Conservation (phyloP, 1,139 yeast genomes). For the Yamadazyma oceani region DNA sequence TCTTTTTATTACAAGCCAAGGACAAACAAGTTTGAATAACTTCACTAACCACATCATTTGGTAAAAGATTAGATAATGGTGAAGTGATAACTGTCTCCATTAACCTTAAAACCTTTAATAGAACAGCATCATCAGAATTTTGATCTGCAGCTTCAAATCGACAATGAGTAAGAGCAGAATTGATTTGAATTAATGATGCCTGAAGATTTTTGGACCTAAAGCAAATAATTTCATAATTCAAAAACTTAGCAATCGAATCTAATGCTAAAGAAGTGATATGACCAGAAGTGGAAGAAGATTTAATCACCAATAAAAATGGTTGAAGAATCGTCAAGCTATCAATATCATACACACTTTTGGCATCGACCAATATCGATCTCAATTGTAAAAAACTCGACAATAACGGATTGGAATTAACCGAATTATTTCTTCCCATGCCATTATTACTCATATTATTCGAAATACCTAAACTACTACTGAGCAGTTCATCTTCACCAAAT, state of each 20-base stretch:
- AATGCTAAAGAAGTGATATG: constrained; percentile 81
- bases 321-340: constrained; percentile 76
- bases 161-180: constrained; percentile 86
- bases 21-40: constrained; percentile 90
- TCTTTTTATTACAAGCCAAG: constrained; percentile 87
- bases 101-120: constrained; percentile 76
- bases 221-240: constrained; percentile 60
- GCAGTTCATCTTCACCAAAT: constrained; percentile 40
- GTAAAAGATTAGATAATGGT: constrained; percentile 60
- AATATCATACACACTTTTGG: constrained; percentile 51
- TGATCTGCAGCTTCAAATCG: constrained; percentile 96
- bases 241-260: constrained; percentile 69
- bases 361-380: constrained; percentile 65
- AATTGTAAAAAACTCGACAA: constrained; percentile 80
- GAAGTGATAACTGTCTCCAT: constrained; percentile 70
- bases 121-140: constrained; percentile 86
- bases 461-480: constrained; percentile 27
- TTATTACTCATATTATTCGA: constrained; percentile 18
- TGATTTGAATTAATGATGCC: constrained; percentile 56
- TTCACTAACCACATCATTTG: constrained; percentile 85
- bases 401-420: constrained; percentile 56
- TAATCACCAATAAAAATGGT: constrained; percentile 85
- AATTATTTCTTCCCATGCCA: constrained; percentile 11
- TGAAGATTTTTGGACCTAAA: constrained; percentile 45
- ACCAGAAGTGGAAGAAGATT: constrained; percentile 84